Conservation (phyloP, 768 basidiomycete species). For the Cystoderma amianthinum region DNA sequence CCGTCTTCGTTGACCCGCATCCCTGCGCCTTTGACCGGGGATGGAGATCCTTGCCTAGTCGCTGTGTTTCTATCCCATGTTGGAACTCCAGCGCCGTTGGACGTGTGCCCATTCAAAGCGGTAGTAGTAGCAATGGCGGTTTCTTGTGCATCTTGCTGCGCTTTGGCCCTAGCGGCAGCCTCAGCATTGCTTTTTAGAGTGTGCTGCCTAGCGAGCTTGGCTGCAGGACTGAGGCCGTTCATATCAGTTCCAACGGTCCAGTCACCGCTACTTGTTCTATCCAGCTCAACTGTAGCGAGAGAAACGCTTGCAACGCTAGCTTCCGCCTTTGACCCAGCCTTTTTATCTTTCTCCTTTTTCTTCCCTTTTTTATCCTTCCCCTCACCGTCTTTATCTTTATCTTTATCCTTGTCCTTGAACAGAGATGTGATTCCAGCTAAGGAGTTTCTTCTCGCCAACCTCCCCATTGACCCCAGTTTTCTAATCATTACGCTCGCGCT, state of each 20-base stretch:
- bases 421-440: constrained; percentile 87
- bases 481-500: constrained; percentile 91
- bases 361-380: constrained; percentile 16
- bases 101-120: constrained; percentile 13
- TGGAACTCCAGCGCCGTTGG: constrained; percentile 36
- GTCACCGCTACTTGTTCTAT: constrained; percentile 35
- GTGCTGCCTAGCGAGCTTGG: constrained; percentile 84
- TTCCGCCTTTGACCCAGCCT: constrained; percentile 57
- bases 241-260: constrained; percentile 54
- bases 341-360: constrained; percentile 42
- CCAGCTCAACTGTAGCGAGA: constrained; percentile 76
- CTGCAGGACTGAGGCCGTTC: constrained; percentile 83
- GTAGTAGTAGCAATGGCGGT: constrained; percentile 26
- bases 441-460: constrained; percentile 83
- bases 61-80: constrained; percentile 84
- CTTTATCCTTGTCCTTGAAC: constrained; percentile 91
- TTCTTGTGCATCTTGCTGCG: constrained; percentile 45
- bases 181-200: constrained; percentile 85
- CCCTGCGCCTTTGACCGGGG: constrained; percentile 33
- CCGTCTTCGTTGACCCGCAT: constrained; percentile 59
- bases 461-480: constrained; percentile 88
- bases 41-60: constrained; percentile 41
- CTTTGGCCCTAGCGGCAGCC: constrained; percentile 61
- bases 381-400: too few relatives aligned
- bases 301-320: constrained; percentile 68